A percentile compares a stretch with the other conserved stretches of the same genome.
These are phyloP conservation scores for Butyriboletus loyo DNA, from an alignment of 768 basidiomycete genomes.

Conservation along the genomic window DNA sequence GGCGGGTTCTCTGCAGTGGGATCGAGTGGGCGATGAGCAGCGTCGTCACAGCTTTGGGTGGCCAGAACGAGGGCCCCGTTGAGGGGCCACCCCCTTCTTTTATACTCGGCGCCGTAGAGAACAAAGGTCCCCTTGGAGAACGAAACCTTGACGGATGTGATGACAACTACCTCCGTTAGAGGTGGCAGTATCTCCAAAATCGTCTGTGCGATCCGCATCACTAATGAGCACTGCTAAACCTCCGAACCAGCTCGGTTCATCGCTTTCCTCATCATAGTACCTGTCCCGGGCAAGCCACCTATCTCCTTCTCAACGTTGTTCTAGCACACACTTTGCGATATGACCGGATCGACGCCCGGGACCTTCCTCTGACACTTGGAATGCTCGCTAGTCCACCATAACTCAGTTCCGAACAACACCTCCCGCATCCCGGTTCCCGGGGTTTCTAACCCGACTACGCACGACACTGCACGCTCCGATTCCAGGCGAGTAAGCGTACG, in stretches of 20 bases:
- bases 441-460: neutral
- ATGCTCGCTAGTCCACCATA: neutral
- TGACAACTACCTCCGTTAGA: slow-evolving; percentile 16
- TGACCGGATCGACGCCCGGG: slow-evolving; percentile 22
- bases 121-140: slow-evolving; percentile 7
- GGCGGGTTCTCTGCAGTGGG: slow-evolving; percentile 3
- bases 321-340: slow-evolving; percentile 17
- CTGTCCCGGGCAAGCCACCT: slow-evolving; percentile 1
- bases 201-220: slow-evolving; percentile 18
- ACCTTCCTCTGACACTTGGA: neutral
- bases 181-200: slow-evolving; percentile 12
- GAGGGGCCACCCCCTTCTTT: slow-evolving; percentile 12
- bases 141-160: slow-evolving; percentile 4
- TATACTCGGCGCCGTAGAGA: slow-evolving; percentile 14
- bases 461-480: neutral
- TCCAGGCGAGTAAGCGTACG: neutral
- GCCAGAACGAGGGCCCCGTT: neutral
- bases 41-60: slow-evolving; percentile 5
- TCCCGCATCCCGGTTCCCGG: slow-evolving; percentile 3
- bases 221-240: slow-evolving; percentile 1
- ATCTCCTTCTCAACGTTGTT: neutral
- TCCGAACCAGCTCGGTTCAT: slow-evolving; percentile 21
- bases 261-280: slow-evolving; percentile 3
- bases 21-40: slow-evolving; percentile 8
- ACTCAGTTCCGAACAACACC: neutral